Evolutionary conservation across 2,329 filamentous ascomycete species (phyloP).

Genomic region (Pseudogymnoascus sp.): DNA sequence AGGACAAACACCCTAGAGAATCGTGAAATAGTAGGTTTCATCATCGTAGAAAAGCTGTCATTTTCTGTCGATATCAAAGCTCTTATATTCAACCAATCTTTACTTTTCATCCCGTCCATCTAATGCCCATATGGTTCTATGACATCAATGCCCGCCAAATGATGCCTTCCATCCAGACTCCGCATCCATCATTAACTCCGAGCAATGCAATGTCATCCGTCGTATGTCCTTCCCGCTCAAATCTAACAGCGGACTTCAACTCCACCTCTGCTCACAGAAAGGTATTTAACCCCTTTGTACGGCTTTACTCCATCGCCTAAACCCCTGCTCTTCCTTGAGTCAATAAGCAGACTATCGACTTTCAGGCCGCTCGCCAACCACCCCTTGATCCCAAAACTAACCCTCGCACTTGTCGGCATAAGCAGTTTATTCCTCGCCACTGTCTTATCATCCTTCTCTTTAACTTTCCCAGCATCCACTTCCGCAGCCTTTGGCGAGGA

Average conservation of each 20-base stretch:
- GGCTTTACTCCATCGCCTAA: conserved; percentile 83
- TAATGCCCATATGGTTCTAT: not conserved
- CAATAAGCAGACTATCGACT: conserved; percentile 58
- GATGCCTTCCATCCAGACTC: not conserved
- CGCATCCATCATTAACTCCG: conserved; percentile 1
- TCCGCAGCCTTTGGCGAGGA: conserved; percentile 30
- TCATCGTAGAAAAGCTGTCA: not conserved
- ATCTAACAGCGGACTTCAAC: conserved; percentile 50
- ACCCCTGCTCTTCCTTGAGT: conserved; percentile 74
- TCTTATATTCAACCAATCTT: not conserved
- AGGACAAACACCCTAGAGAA: not conserved
- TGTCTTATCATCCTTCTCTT: conserved; percentile 45
- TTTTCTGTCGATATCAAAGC: not conserved
- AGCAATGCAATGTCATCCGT: not conserved
- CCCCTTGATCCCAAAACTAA: conserved; percentile 63
- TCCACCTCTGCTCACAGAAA: conserved; percentile 64
- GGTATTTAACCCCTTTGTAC: conserved; percentile 96
- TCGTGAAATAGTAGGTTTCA: not conserved
- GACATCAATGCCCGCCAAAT: not conserved
- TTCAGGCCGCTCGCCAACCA: conserved; percentile 61
- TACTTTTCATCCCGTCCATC: not conserved
- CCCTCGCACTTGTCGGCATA: conserved; percentile 70
- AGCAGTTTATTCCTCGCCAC: conserved; percentile 62
- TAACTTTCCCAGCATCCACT: conserved; percentile 25
- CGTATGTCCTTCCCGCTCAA: not conserved